Evolutionary conservation across 2,329 filamentous ascomycete genomes (phyloP).

Genomic region (Podosphaera xanthii): DNA sequence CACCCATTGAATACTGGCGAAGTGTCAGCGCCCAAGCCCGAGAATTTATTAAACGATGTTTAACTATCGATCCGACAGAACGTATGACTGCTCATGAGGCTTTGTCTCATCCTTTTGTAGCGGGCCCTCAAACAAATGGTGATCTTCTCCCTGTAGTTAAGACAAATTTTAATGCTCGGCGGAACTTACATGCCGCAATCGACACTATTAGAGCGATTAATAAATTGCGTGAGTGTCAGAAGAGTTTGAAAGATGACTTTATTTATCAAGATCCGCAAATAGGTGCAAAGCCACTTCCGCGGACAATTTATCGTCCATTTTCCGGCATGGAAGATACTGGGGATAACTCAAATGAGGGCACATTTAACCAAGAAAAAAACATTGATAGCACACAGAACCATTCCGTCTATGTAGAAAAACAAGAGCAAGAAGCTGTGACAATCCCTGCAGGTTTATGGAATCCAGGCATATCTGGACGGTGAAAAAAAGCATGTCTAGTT

Average conservation of each 20-base stretch:
- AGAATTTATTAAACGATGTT: constrained; percentile 76
- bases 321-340: too few relatives aligned
- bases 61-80: constrained; percentile 69
- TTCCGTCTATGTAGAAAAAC: too few relatives aligned
- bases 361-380: too few relatives aligned
- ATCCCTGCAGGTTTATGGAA: too few relatives aligned
- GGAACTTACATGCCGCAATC: constrained; percentile 46
- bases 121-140: constrained; percentile 29
- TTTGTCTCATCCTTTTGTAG: constrained; percentile 41
- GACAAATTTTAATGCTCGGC: constrained; percentile 51
- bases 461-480: too few relatives aligned
- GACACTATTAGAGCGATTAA: constrained; percentile 50
- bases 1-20: constrained; percentile 87
- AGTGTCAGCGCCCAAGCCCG: constrained; percentile 69
- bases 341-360: too few relatives aligned
- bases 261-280: constrained; percentile 26
- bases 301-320: neutral
- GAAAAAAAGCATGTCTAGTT: too few relatives aligned
- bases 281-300: constrained; percentile 16
- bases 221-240: constrained; percentile 40
- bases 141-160: constrained; percentile 46
- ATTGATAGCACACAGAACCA: too few relatives aligned
- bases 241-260: constrained; percentile 36
- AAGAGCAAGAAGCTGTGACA: too few relatives aligned
- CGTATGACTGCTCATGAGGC: constrained; percentile 81